Percentiles rank a stretch among this genome's conserved stretches.
Evolutionary conservation across 1,284 basidiomycete species (phyloP).

Genomic region (Cerioporus squamosus): DNA sequence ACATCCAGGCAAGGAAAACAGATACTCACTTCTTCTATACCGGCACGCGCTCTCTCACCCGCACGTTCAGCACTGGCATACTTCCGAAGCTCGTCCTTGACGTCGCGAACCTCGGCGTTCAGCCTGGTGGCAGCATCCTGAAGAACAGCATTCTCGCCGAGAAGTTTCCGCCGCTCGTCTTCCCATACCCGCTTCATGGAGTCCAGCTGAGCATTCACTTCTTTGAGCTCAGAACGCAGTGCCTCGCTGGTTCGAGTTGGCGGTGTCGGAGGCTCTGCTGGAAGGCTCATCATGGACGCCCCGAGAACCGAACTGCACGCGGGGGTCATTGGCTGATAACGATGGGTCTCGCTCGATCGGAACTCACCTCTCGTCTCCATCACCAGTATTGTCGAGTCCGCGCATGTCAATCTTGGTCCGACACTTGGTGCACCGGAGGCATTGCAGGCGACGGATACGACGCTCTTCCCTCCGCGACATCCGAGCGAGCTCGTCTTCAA

Average conservation of each 20-base stretch:
- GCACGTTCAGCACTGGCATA: conserved; percentile 54
- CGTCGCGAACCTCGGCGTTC: conserved; percentile 59
- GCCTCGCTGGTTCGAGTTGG: conserved; percentile 67
- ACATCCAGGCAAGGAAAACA: not conserved
- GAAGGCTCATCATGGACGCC: conserved; percentile 48
- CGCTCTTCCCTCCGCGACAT: conserved; percentile 69
- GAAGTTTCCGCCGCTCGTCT: conserved; percentile 60
- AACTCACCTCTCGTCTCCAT: conserved; percentile 63
- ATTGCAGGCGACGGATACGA: conserved; percentile 57
- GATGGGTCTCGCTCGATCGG: not conserved
- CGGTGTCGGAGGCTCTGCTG: conserved; percentile 63
- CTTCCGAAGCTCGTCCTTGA: conserved; percentile 58
- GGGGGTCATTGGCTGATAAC: not conserved
- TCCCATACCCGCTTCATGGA: conserved; percentile 69
- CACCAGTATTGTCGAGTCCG: conserved; percentile 40
- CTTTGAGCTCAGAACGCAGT: conserved; percentile 56
- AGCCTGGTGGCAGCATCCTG: conserved; percentile 70
- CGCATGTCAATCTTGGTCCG: conserved; percentile 60
- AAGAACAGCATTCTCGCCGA: conserved; percentile 72
- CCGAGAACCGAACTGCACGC: conserved; percentile 53
- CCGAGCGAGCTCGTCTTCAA: conserved; percentile 73
- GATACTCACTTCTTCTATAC: conserved; percentile 58
- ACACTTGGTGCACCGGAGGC: conserved; percentile 68
- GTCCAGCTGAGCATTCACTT: conserved; percentile 65
- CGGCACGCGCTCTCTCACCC: conserved; percentile 49